phyloP scores from a whole-genome alignment of 352 stramenopile genomes.

The Phytophthora sp. region DNA sequence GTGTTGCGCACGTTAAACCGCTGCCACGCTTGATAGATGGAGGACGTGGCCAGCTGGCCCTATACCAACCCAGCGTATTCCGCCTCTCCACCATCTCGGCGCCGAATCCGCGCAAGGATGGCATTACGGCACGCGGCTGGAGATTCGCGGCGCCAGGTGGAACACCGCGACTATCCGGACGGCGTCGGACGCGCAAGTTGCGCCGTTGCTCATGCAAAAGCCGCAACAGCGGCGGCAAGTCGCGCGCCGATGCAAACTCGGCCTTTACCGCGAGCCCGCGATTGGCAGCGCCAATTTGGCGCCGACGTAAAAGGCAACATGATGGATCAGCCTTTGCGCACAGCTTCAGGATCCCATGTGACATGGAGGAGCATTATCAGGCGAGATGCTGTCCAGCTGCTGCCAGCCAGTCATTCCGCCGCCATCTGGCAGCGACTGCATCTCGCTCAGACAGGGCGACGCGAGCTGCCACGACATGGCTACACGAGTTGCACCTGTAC shows the following conservation, averaged over 20 bases:
- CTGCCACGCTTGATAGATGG: slow-evolving; percentile 2
- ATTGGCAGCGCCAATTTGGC: no score
- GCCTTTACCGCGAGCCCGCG: no score
- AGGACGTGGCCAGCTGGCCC: slow-evolving; percentile 11
- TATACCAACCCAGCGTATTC: slow-evolving; percentile 21
- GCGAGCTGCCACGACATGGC: slow-evolving; percentile 6
- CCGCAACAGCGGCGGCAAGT: background rate
- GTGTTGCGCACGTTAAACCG: slow-evolving; percentile 13
- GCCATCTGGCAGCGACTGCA: slow-evolving; percentile 16
- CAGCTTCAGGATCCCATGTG: slow-evolving; percentile 18
- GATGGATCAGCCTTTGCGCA: no score
- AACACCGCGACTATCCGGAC: slow-evolving; percentile 14
- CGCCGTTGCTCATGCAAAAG: background rate
- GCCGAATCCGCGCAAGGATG: slow-evolving; percentile 13
- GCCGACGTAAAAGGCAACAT: no score
- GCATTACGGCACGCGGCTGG: slow-evolving; percentile 4
- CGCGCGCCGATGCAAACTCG: no score
- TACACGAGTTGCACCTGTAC: slow-evolving; percentile 12
- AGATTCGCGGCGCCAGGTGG: slow-evolving; percentile 17
- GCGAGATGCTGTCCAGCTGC: slow-evolving; percentile 16
- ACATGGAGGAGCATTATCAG: slow-evolving; percentile 30
- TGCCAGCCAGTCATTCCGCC: slow-evolving; percentile 19
- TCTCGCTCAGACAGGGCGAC: slow-evolving; percentile 10
- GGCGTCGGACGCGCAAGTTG: background rate
- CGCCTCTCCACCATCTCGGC: slow-evolving; percentile 31